These are phyloP conservation scores for Pseudomicrostroma phylloplanum DNA, from an alignment of 1,284 basidiomycete species.

Conservation along the genomic window DNA sequence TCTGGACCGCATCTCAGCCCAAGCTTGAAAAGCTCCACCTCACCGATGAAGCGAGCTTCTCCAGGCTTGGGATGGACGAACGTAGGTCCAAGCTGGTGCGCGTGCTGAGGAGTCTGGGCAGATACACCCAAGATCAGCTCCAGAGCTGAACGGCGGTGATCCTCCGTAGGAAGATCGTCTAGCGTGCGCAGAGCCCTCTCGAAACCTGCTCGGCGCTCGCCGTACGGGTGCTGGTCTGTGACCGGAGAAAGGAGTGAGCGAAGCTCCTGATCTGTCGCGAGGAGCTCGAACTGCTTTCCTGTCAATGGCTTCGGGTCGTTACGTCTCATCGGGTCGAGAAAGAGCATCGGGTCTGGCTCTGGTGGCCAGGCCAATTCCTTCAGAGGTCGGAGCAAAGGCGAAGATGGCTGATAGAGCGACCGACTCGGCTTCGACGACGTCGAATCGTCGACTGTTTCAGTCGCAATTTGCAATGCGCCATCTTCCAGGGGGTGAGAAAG, in stretches of 20 bases:
- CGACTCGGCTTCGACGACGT: not conserved
- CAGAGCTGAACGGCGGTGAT: constrained; percentile 41
- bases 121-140: constrained; percentile 47
- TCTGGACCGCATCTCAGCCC: constrained; percentile 40
- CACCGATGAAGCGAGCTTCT: constrained; percentile 30
- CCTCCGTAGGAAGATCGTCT: constrained; percentile 36
- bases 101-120: constrained; percentile 17
- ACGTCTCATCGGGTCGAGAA: constrained; percentile 43
- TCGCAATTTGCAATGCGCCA: not conserved
- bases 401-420: constrained; percentile 24
- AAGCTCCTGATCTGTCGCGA: constrained; percentile 36
- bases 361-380: constrained; percentile 36
- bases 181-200: constrained; percentile 38
- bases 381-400: constrained; percentile 33
- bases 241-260: constrained; percentile 29
- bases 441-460: not conserved
- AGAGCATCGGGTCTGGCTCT: constrained; percentile 46
- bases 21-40: constrained; percentile 45
- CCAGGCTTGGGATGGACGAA: constrained; percentile 6
- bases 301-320: constrained; percentile 44
- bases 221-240: constrained; percentile 23
- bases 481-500: not conserved
- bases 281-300: constrained; percentile 28
- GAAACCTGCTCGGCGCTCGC: constrained; percentile 22
- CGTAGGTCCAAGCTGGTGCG: constrained; percentile 17